These are phyloP conservation scores for Plantago coronopus DNA, from an alignment of 305 asterid genomes.

Conservation along the genomic window DNA sequence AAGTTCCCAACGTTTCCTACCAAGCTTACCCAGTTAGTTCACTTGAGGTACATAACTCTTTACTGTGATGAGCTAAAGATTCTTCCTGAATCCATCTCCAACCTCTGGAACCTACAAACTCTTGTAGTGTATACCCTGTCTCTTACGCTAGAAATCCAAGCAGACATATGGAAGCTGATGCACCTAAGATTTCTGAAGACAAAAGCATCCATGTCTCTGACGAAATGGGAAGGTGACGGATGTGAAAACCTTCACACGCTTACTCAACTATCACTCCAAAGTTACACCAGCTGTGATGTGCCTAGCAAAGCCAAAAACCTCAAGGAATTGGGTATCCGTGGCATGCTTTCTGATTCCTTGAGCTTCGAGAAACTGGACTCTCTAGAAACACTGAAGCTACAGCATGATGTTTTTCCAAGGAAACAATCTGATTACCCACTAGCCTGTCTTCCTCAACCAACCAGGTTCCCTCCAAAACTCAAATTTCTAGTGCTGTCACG, in stretches of 20 bases:
- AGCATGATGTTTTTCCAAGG: background rate
- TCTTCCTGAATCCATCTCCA: conserved; percentile 16
- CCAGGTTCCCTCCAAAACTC: background rate
- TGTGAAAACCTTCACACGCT: conserved; percentile 30
- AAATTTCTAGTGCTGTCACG: background rate
- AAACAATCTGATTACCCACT: background rate
- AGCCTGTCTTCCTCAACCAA: background rate
- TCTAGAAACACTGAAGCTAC: background rate
- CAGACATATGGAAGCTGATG: conserved; percentile 22
- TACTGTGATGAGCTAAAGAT: background rate
- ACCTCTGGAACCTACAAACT: conserved; percentile 21
- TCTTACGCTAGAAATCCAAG: conserved; percentile 12
- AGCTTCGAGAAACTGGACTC: background rate
- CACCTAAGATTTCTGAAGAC: conserved; percentile 24
- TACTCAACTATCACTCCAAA: conserved; percentile 17
- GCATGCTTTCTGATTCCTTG: background rate
- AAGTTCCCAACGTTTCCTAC: conserved; percentile 10
- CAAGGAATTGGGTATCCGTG: background rate
- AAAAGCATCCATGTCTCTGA: conserved; percentile 7
- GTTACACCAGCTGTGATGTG: background rate
- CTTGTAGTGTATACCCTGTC: conserved; percentile 14
- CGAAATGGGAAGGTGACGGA: background rate
- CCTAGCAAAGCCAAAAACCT: background rate
- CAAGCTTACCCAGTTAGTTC: conserved; percentile 14
- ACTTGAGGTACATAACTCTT: conserved; percentile 25